phyloP scores from a whole-genome alignment of 2,329 filamentous ascomycete species.

The Plenodomus tracheiphilus region DNA sequence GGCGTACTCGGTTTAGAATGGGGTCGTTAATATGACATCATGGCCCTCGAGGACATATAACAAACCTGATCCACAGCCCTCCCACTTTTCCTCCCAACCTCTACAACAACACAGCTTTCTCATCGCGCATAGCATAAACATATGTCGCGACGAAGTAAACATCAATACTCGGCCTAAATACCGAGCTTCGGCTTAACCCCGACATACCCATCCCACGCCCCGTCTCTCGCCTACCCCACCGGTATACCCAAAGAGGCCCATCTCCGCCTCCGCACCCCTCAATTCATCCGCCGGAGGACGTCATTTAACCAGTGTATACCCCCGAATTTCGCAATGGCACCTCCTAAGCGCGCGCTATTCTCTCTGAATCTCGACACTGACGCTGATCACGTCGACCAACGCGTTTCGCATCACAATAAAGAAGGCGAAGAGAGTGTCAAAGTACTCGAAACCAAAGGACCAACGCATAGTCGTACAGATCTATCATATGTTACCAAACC shows the following conservation, averaged over 20 bases:
- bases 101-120: background rate
- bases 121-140: background rate
- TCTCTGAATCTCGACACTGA: constrained; percentile 47
- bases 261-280: constrained; percentile 2
- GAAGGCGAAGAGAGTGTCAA: constrained; percentile 36
- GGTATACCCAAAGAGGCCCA: background rate
- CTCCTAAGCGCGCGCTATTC: constrained; percentile 41
- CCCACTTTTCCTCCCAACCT: background rate
- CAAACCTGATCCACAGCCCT: background rate
- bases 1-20: background rate
- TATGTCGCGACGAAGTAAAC: background rate
- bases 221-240: background rate
- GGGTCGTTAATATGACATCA: background rate
- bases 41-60: background rate
- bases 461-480: constrained; percentile 33
- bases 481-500: constrained; percentile 44
- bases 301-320: background rate
- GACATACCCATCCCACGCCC: background rate
- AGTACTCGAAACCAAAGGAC: constrained; percentile 40
- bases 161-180: background rate
- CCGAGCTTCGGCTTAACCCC: background rate
- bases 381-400: constrained; percentile 44
- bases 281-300: constrained; percentile 2
- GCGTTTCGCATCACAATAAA: constrained; percentile 42
- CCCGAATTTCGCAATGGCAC: constrained; percentile 16